A percentile compares a stretch with the other conserved stretches of the same genome.
These are phyloP conservation scores for Thymus quinquecostatus DNA, from an alignment of 257 asterid species.

Conservation along the genomic window DNA sequence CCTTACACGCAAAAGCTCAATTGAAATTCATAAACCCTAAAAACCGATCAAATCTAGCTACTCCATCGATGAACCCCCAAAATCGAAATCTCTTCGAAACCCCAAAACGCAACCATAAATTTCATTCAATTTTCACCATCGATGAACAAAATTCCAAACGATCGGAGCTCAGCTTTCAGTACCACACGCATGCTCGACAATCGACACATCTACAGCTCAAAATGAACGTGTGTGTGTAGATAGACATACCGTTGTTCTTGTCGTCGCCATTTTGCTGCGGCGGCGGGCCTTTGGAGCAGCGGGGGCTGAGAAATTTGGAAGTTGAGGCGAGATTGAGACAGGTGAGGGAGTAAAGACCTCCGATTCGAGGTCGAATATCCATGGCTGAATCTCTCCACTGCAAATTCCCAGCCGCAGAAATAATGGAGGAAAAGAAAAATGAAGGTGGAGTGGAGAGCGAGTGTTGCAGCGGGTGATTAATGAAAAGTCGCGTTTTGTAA, in stretches of 20 bases:
- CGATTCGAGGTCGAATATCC: conserved; percentile 58
- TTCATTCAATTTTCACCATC: neutral
- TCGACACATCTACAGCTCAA: neutral
- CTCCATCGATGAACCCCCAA: neutral
- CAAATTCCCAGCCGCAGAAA: conserved; percentile 43
- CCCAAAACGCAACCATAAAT: neutral
- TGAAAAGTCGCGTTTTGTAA: neutral
- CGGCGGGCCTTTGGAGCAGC: conserved; percentile 48
- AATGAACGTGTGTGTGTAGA: neutral
- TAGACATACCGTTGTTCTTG: conserved; percentile 34
- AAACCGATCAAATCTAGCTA: neutral
- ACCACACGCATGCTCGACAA: conserved; percentile 22
- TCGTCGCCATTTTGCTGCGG: conserved; percentile 49
- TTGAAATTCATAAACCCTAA: neutral
- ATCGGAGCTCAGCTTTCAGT: neutral
- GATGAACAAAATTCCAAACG: neutral
- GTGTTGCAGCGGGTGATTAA: neutral
- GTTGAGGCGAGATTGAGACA: conserved; percentile 35
- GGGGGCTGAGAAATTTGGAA: conserved; percentile 43
- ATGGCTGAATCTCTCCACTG: conserved; percentile 30
- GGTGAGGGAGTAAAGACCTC: conserved; percentile 37
- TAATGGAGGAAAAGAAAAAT: neutral
- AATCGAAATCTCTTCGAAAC: neutral
- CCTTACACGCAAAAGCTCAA: neutral
- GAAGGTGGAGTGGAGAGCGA: neutral